phyloP scores from a whole-genome alignment of 1,284 basidiomycete species.

The Golubevia sp. region DNA sequence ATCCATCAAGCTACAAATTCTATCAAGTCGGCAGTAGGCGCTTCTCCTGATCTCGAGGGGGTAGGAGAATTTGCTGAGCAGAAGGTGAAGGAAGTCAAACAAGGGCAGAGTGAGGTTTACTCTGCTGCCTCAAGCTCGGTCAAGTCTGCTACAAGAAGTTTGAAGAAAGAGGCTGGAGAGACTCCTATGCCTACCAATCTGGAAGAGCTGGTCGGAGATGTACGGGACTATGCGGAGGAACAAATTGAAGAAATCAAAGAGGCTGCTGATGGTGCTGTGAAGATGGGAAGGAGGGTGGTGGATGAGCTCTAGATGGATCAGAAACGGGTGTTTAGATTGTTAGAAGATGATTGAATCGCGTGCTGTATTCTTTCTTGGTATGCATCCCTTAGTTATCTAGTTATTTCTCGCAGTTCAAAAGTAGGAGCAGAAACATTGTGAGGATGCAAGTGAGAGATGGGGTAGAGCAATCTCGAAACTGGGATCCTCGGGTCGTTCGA shows the following conservation, averaged over 20 bases:
- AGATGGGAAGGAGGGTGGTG: neutral
- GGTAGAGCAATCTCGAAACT: too few species aligned
- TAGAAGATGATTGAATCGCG: too few species aligned
- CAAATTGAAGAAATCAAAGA: neutral
- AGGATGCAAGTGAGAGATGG: too few species aligned
- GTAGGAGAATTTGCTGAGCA: neutral
- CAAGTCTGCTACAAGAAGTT: neutral
- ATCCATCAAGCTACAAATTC: neutral
- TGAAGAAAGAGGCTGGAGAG: neutral
- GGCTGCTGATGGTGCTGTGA: neutral
- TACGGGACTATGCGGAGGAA: neutral
- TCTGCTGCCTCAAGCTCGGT: neutral
- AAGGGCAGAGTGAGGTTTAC: neutral
- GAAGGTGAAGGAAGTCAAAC: neutral
- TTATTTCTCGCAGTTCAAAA: too few species aligned
- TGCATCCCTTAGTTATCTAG: too few species aligned
- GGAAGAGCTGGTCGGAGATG: neutral
- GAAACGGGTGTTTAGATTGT: too few species aligned
- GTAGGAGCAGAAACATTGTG: too few species aligned
- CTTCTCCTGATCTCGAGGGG: neutral
- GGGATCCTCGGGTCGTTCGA: too few species aligned
- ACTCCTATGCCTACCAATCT: neutral
- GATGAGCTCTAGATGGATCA: neutral
- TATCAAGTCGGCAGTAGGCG: neutral
- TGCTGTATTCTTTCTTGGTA: neutral